Base-by-base conservation (phyloP, 441 rosid genomes). In the Erodium chrysanthum region DNA sequence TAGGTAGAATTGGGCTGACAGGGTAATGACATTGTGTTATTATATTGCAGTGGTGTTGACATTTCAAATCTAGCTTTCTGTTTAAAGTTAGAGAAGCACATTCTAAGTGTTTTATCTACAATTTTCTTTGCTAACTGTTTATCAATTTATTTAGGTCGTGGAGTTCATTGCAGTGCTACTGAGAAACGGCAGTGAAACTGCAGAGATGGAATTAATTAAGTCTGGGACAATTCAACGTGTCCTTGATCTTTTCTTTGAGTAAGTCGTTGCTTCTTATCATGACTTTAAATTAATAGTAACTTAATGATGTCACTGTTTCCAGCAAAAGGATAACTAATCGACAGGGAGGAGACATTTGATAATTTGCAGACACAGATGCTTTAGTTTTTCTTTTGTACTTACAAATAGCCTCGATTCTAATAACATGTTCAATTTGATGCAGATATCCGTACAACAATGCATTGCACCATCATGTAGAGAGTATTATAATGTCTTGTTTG, bases 391-490 rank as follows among this genome's bases (percentile, higher is more conserved):
- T 0, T 29, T 29, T 29, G 3, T 29, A 1, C 33, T 29, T 29
- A 1, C 5, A 6, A 29, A 29, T 29, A 29, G 33, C 33, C 33
- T 2, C 5, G 33, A 0, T 29, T 29, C 33, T 29, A 29, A 29
- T 29, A 29, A 54, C 23, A 22, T 66, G 20, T 67, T 60, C 7
- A 12, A 60, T 21, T 11, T 60, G 62, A 67, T 77, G 77, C 79
- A 94, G 99, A 89, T 91, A 91, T 76, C 97, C 99, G 0, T 94
- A 78, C 81, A 94, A 91, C 73, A 94, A 91, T 79, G 93, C 92
- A 17, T 77, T 94, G 81, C 99, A 94, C 77, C 97, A 91, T 81
- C 97, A 91, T 65, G 96, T 89, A 21, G 97, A 91, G 83, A 91
- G 94, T 72, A 88, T 94, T 68, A 73, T 89, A 75, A 65, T 81